Evolutionary conservation across 2,329 filamentous ascomycete genomes (phyloP).

Genomic region (Colletotrichum sp.): DNA sequence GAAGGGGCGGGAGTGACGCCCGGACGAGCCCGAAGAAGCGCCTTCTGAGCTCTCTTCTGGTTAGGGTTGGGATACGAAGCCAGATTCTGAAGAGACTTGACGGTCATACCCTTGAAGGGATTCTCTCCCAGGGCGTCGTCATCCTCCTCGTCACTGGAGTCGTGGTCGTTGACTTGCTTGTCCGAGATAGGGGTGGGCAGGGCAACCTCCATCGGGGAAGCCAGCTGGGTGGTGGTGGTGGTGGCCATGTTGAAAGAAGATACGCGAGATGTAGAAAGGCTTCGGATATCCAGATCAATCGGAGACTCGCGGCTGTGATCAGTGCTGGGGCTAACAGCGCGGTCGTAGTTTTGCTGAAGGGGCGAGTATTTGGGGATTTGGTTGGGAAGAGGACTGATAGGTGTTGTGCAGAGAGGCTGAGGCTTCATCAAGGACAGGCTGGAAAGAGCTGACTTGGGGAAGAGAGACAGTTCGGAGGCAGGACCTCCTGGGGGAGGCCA

Average conservation of each 20-base stretch:
- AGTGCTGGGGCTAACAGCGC: conserved; percentile 47
- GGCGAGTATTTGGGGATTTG: conserved; percentile 49
- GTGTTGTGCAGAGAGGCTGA: conserved; percentile 24
- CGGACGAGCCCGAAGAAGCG: conserved; percentile 38
- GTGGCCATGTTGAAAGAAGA: conserved; percentile 29
- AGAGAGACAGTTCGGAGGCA: conserved; percentile 33
- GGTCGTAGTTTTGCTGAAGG: conserved; percentile 59
- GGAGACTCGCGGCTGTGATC: not conserved
- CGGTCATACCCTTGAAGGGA: conserved; percentile 41
- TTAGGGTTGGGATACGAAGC: conserved; percentile 62
- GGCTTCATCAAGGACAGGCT: conserved; percentile 38
- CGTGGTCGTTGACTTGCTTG: conserved; percentile 26
- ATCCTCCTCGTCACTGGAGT: conserved; percentile 25
- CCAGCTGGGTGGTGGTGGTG: conserved; percentile 15
- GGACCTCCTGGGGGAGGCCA: conserved; percentile 34
- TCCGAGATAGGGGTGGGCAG: conserved; percentile 26
- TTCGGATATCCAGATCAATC: not conserved
- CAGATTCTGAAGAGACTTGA: conserved; percentile 57
- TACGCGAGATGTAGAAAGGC: conserved; percentile 27
- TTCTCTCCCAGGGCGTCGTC: conserved; percentile 31
- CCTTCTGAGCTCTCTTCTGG: conserved; percentile 55
- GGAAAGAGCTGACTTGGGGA: conserved; percentile 41
- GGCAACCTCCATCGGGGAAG: conserved; percentile 24
- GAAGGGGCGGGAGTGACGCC: conserved; percentile 12
- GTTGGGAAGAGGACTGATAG: conserved; percentile 18